Conservation (phyloP, 2,329 filamentous ascomycete species). For the Botryotinia calthae region DNA sequence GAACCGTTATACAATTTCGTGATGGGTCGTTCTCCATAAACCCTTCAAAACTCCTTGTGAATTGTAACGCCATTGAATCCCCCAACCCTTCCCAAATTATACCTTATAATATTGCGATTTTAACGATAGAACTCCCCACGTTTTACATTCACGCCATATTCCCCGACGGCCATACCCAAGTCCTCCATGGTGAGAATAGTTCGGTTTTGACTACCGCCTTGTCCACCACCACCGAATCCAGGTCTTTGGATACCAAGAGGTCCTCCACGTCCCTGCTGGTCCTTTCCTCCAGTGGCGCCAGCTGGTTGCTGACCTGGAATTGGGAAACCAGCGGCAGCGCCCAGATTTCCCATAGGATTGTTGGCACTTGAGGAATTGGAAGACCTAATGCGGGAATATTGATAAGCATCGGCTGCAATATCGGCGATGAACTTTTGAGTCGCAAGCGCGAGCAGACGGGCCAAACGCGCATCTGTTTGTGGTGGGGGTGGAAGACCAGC, state of each 20-base stretch:
- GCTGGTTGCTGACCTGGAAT: conserved; percentile 58
- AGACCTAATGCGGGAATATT: conserved; percentile 94
- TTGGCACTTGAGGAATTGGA: conserved; percentile 82
- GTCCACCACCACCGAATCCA: conserved; percentile 83
- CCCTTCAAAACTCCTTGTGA: conserved; percentile 3
- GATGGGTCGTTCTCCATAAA: conserved; percentile 14
- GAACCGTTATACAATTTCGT: conserved; percentile 19
- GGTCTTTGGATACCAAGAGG: conserved; percentile 59
- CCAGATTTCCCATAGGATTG: conserved; percentile 86
- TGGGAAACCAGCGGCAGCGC: conserved; percentile 68
- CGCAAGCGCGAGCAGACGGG: conserved; percentile 91
- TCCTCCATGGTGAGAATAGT: conserved; percentile 99
- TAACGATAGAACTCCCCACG: conserved; percentile 93
- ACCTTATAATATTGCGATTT: conserved; percentile 22
- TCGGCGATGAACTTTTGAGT: conserved; percentile 99
- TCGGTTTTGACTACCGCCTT: conserved; percentile 82
- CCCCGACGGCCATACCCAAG: conserved; percentile 92
- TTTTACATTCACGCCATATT: conserved; percentile 98
- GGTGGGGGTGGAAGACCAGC: conserved; percentile 91
- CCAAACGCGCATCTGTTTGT: conserved; percentile 84
- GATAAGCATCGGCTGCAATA: conserved; percentile 94
- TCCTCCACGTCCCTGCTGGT: conserved; percentile 52
- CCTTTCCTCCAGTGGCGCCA: conserved; percentile 55
- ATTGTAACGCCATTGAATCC: conserved; percentile 24
- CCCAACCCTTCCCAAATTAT: conserved; percentile 1